Base-by-base conservation (phyloP, 257 asterid species). In the Lantana camara region DNA sequence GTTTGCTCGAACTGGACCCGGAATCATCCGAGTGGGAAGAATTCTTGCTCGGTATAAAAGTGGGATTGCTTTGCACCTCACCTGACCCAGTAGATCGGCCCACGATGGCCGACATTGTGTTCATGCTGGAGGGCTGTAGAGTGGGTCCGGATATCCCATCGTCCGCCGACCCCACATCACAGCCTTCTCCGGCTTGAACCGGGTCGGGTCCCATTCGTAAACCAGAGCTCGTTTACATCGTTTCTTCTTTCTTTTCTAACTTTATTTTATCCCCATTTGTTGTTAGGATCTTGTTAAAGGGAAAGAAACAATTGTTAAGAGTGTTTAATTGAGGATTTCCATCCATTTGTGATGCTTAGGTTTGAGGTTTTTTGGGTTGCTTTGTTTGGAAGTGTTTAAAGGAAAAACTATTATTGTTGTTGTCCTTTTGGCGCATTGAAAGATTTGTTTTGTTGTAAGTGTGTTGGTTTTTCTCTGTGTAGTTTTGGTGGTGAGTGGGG, bases 21-120 rank as follows among this genome's bases (percentile, higher is more conserved):
- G 95, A 87, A 67, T 87, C 95, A 17, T 82, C 92, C 0, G 95
- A 87, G 60, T 87, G 95, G 92, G 95, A 87, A 63, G 95, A 87
- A 54, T 87, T 84, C 73, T 67, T 87, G 82, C 68, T 87, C 5
- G 95, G 95, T 20, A 87, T 87, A 24, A 87, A 87, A 71, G 95
- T 87, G 5, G 95, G 90, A 1, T 69, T 87, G 67, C 90, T 87
- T 30, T 87, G 95, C 83, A 84, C 95, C 3, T 80, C 90, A 37
- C 80, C 92, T 1, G 88, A 79, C 66, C 95, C 92, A 0, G 42
- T 75, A 9, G 87, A 82, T 55, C 79, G 95, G 8, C 95, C 95
- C 70, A 63, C 83, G 13, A 87, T 87, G 92, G 73, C 83, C 0
- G 95, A 87, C 63, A 75, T 87, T 12, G 86, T 87, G 57, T 87